phyloP scores from a whole-genome alignment of 805 yeast genomes.

The Candida tibetensis region DNA sequence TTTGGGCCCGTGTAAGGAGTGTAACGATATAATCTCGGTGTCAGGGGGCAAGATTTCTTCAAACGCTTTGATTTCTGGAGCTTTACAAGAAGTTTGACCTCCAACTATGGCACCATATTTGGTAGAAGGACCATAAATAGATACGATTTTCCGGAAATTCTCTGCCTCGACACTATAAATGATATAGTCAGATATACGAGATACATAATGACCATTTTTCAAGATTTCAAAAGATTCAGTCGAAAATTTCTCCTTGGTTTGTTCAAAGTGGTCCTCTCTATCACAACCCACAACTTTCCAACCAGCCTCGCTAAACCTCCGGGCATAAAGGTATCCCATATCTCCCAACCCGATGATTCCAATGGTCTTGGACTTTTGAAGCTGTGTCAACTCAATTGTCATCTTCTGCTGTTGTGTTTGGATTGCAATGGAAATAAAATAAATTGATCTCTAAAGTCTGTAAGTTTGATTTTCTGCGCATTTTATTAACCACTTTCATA shows the following conservation, averaged over 20 bases:
- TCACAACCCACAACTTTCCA: slow-evolving; percentile 92
- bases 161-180: slow-evolving; percentile 95
- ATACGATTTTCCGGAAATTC: slow-evolving; percentile 68
- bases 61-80: slow-evolving; percentile 84
- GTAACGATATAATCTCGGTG: slow-evolving; percentile 80
- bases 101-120: slow-evolving; percentile 90
- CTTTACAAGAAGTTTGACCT: slow-evolving; percentile 97
- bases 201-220: slow-evolving; percentile 79
- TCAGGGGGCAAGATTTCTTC: slow-evolving; percentile 74
- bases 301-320: slow-evolving; percentile 72
- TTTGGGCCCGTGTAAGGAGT: slow-evolving; percentile 92
- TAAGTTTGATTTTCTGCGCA: too few species aligned
- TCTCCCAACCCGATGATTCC: slow-evolving; percentile 97
- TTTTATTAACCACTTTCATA: too few species aligned
- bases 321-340: slow-evolving; percentile 91
- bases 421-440: too few species aligned
- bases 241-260: slow-evolving; percentile 37
- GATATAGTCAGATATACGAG: slow-evolving; percentile 76
- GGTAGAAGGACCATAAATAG: slow-evolving; percentile 79
- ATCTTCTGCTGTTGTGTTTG: too few species aligned
- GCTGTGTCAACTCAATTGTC: too few species aligned
- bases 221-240: slow-evolving; percentile 53
- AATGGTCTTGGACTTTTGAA: slow-evolving; percentile 44
- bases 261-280: slow-evolving; percentile 59
- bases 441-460: too few species aligned